A percentile compares a stretch with the other conserved stretches of the same genome.
Evolutionary conservation across 768 basidiomycete species (phyloP).

Genomic region (Dacryopinax primogenitus): DNA sequence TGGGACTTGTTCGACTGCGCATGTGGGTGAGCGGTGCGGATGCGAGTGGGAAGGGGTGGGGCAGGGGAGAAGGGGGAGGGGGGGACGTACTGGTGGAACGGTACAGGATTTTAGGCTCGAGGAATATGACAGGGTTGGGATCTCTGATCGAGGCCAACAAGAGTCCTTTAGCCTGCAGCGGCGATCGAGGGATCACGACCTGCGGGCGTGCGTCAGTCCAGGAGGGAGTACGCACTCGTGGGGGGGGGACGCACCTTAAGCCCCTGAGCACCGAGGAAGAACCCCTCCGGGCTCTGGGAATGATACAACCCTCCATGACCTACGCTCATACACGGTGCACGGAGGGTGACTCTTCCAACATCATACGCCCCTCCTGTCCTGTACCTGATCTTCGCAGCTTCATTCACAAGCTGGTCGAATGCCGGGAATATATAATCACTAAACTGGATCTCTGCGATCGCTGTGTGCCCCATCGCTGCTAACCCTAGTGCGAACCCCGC

Average conservation of each 20-base stretch:
- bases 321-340: conserved; percentile 54
- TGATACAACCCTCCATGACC: conserved; percentile 85
- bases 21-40: background rate
- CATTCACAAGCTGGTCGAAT: conserved; percentile 77
- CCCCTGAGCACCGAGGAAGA: conserved; percentile 81
- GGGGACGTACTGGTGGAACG: conserved; percentile 55
- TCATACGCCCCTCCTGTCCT: conserved; percentile 75
- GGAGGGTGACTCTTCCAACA: conserved; percentile 35
- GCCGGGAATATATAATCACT: conserved; percentile 87
- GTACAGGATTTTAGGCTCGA: conserved; percentile 91
- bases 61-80: background rate
- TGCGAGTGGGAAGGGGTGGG: background rate
- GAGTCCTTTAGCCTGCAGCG: conserved; percentile 90
- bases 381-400: conserved; percentile 86
- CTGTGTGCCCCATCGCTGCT: conserved; percentile 85
- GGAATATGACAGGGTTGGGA: conserved; percentile 86
- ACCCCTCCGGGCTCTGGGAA: conserved; percentile 90
- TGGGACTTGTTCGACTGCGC: conserved; percentile 78
- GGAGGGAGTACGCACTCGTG: background rate
- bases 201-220: conserved; percentile 13
- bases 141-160: conserved; percentile 78
- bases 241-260: conserved; percentile 48
- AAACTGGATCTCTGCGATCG: conserved; percentile 89
- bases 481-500: conserved; percentile 89
- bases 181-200: conserved; percentile 86